Conservation (phyloP, 805 yeast genomes). For the Lipomyces japonicus region DNA sequence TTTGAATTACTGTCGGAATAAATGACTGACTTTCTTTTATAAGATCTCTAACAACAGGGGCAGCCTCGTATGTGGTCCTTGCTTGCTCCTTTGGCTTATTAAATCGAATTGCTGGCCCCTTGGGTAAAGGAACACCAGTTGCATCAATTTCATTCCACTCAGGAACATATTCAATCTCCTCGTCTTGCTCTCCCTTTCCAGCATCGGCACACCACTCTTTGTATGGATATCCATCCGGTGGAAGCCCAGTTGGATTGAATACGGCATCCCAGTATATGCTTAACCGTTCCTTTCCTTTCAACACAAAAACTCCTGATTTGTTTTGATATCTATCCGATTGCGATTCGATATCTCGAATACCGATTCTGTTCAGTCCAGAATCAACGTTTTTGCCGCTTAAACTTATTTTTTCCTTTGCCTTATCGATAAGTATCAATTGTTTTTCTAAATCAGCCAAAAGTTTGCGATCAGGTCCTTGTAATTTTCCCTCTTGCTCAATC, state of each 20-base stretch:
- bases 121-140: slow-evolving; percentile 26
- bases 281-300: slow-evolving; percentile 25
- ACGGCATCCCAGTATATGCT: slow-evolving; percentile 31
- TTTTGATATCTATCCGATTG: slow-evolving; percentile 16
- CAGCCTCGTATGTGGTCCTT: slow-evolving; percentile 29
- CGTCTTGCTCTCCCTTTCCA: slow-evolving; percentile 6
- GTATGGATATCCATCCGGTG: slow-evolving; percentile 26
- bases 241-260: slow-evolving; percentile 28
- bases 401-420: slow-evolving; percentile 16
- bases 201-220: slow-evolving; percentile 21
- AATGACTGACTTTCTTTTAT: slow-evolving; percentile 27
- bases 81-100: slow-evolving; percentile 1
- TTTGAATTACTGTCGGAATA: slow-evolving; percentile 28
- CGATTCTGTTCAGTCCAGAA: too few relatives aligned
- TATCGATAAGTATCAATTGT: slow-evolving; percentile 19
- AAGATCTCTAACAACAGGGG: slow-evolving; percentile 31
- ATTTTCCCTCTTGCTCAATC: slow-evolving; percentile 13
- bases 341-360: not conserved
- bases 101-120: slow-evolving; percentile 25
- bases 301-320: slow-evolving; percentile 17
- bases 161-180: slow-evolving; percentile 12
- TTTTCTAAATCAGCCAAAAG: slow-evolving; percentile 23
- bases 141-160: slow-evolving; percentile 17
- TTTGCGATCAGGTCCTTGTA: slow-evolving; percentile 21
- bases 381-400: not conserved